Evolutionary conservation across 768 basidiomycete genomes (phyloP), one percentile per base, ranked within the genome.

Genomic region (Trichaptum fuscoviolaceum): DNA sequence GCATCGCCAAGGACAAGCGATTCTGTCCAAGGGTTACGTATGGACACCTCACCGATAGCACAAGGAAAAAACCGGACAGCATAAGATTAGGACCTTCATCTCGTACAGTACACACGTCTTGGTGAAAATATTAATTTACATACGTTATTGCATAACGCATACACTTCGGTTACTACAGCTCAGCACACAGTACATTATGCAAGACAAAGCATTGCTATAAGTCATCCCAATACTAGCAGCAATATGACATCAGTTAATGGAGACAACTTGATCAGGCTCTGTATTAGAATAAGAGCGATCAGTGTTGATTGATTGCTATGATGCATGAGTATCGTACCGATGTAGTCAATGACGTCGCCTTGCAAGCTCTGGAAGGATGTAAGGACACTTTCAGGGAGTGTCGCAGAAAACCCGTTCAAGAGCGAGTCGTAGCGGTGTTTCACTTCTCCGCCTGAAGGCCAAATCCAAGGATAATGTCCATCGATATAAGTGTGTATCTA

Each of bases 361-460:
- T 74, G 70, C 36, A 78, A 70, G 26, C 67, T 73, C 65, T 81
- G 74, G 58, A 84, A 74, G 34, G 71, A 66, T 30, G 60, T 12
- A 17, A 84, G 70, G 69, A 72, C 77, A 3, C 64, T 17, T 4
- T 74, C 72, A 1, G 78, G 73, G 60, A 84, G 75, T 57, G 69
- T 72, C 1, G 83, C 83, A 8, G 83, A 70, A 72, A 84, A 84
- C 57, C 82, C 83, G 80, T 81, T 83, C 63, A 81, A 63, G 30
- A 81, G 27, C 20, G 70, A 64, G 25, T 76, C 78, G 67, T 80
- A 86, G 34, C 65, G 70, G 15, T 80, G 71, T 1, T 70, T 76
- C 18, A 87, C 80, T n/a, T 73, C 63, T 34, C 85, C 84, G 20
- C 85, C 86, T 76, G 60, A 15, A 60, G 20, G 12, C 7, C 4